These are phyloP conservation scores for Lactarius deliciosus DNA, from an alignment of 768 basidiomycete genomes.

Conservation along the genomic window DNA sequence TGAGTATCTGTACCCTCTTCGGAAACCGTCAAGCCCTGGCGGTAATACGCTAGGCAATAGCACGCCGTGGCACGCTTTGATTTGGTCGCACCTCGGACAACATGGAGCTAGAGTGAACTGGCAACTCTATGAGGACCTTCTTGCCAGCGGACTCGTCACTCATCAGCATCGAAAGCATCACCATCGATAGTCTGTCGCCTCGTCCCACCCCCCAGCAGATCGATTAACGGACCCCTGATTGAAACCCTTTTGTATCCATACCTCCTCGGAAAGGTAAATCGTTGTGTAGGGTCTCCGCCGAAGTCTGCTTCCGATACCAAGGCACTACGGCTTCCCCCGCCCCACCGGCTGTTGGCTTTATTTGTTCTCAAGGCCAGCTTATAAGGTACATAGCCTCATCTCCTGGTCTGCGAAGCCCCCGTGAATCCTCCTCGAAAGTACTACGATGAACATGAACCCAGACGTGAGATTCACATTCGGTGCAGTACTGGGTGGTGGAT, in stretches of 20 bases:
- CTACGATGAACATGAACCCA: neutral
- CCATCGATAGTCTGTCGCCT: neutral
- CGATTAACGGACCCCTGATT: neutral
- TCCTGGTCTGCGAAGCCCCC: neutral
- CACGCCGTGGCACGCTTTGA: too few species aligned
- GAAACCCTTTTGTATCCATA: neutral
- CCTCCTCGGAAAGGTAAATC: neutral
- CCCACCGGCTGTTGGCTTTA: neutral
- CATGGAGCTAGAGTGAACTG: neutral
- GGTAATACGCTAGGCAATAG: neutral
- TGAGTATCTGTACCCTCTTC: neutral
- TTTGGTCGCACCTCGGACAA: neutral
- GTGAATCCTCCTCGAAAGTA: neutral
- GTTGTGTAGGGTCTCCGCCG: neutral
- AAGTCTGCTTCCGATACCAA: neutral
- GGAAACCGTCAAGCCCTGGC: neutral
- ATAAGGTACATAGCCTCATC: neutral
- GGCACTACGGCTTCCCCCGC: neutral
- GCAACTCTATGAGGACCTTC: neutral
- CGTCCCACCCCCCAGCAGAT: neutral
- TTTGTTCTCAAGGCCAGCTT: neutral
- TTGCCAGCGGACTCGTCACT: neutral
- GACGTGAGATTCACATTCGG: constrained; percentile 26
- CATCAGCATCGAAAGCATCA: neutral
- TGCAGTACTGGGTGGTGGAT: constrained; percentile 11